phyloP scores from a whole-genome alignment of 2,329 filamentous ascomycete genomes.

The Paradendryphiella salina region DNA sequence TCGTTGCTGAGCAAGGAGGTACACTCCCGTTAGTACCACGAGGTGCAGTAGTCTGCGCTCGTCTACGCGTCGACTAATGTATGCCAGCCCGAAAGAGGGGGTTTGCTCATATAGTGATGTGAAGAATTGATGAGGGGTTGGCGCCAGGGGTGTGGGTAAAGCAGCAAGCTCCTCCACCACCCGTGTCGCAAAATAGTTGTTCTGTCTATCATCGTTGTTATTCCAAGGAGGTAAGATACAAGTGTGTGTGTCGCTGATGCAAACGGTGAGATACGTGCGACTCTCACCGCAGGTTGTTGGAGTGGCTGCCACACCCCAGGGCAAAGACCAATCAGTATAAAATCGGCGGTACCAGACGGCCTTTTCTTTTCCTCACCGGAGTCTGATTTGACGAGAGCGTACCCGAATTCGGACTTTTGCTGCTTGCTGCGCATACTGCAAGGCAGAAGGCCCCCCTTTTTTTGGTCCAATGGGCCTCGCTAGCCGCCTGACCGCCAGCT shows the following conservation, averaged over 20 bases:
- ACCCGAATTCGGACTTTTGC: slow-evolving; percentile 20
- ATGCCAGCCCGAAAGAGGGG: slow-evolving; percentile 32
- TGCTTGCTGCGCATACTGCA: slow-evolving; percentile 28
- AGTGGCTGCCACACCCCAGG: slow-evolving; percentile 26
- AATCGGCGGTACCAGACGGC: slow-evolving; percentile 20
- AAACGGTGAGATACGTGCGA: slow-evolving; percentile 19
- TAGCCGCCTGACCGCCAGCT: slow-evolving; percentile 36
- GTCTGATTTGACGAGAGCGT: slow-evolving; percentile 25
- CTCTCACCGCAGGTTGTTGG: slow-evolving; percentile 34
- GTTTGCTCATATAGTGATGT: slow-evolving; percentile 5
- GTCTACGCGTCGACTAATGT: slow-evolving; percentile 30
- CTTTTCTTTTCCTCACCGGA: slow-evolving; percentile 16
- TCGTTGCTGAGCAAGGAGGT: slow-evolving; percentile 20
- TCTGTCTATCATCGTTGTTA: neutral
- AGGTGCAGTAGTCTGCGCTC: slow-evolving; percentile 28
- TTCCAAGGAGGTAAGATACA: neutral
- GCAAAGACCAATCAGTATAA: slow-evolving; percentile 24
- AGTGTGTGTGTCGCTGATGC: slow-evolving; percentile 10
- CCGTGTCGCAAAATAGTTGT: no score
- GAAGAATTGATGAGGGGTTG: slow-evolving; percentile 10
- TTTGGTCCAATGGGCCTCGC: slow-evolving; percentile 8
- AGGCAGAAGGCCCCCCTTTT: slow-evolving; percentile 10
- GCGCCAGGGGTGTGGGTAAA: neutral
- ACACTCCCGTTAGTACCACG: slow-evolving; percentile 26
- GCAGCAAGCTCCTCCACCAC: no score